Evolutionary conservation across 495 filamentous ascomycete genomes (phyloP).

Genomic region (Chlorociboria aeruginascens): DNA sequence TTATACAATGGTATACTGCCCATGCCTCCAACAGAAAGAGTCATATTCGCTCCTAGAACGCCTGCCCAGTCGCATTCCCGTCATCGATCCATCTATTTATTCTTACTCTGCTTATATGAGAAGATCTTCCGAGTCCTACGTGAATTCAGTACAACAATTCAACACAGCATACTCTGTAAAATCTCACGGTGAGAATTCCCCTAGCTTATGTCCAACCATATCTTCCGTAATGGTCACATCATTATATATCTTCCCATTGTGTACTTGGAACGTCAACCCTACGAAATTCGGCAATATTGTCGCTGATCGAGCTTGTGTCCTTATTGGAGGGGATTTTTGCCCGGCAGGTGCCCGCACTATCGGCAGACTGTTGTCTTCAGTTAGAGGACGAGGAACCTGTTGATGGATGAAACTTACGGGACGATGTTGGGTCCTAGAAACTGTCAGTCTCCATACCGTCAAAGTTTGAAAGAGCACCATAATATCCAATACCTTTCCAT

Average conservation of each 20-base stretch:
- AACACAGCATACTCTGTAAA: background rate
- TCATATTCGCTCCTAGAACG: background rate
- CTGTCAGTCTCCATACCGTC: conserved; percentile 1
- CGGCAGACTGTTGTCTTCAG: conserved; percentile 37
- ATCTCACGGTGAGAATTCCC: conserved; percentile 85
- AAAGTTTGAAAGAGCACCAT: no score
- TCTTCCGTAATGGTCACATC: conserved; percentile 88
- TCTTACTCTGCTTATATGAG: conserved; percentile 66
- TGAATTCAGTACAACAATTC: conserved; percentile 1
- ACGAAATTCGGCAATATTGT: conserved; percentile 97
- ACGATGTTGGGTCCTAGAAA: conserved; percentile 55
- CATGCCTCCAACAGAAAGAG: no score
- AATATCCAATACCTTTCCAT: conserved; percentile 50
- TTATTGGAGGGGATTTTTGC: conserved; percentile 57
- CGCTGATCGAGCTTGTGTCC: conserved; percentile 77
- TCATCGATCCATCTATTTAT: conserved; percentile 37
- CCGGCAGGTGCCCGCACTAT: conserved; percentile 50
- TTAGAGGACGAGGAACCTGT: background rate
- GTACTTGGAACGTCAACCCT: conserved; percentile 81
- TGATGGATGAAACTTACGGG: conserved; percentile 37
- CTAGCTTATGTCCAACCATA: conserved; percentile 97
- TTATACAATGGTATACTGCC: no score
- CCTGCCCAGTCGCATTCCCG: background rate
- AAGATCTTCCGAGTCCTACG: conserved; percentile 79
- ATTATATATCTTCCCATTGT: conserved; percentile 89